Percentiles rank a stretch among this genome's conserved stretches.
Evolutionary conservation across 2,329 filamentous ascomycete species (phyloP).

Genomic region (Magnaporthiopsis incrustans): DNA sequence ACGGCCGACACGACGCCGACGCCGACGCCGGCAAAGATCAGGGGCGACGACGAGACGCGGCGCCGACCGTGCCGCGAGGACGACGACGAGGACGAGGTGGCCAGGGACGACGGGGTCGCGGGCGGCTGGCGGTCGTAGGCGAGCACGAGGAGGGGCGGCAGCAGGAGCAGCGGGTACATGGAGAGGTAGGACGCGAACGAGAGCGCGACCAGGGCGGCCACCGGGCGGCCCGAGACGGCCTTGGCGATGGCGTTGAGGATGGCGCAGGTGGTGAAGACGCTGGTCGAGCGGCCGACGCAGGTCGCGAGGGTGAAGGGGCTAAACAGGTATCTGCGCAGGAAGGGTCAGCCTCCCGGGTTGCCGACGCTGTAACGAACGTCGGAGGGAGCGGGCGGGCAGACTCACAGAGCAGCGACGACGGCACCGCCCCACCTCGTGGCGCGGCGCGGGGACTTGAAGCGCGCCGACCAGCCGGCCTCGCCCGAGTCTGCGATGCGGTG

Average conservation of each 20-base stretch:
- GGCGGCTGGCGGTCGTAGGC: slow-evolving; percentile 60
- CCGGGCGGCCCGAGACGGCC: slow-evolving; percentile 63
- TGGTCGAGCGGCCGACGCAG: slow-evolving; percentile 83
- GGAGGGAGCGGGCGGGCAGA: too few relatives aligned
- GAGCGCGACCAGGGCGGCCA: slow-evolving; percentile 75
- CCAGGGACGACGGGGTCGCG: slow-evolving; percentile 15
- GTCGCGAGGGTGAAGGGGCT: slow-evolving; percentile 91
- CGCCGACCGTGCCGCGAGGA: background rate
- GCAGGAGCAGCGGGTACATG: slow-evolving; percentile 81
- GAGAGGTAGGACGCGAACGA: slow-evolving; percentile 86
- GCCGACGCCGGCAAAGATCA: slow-evolving; percentile 47
- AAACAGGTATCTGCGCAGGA: slow-evolving; percentile 65
- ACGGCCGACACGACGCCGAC: slow-evolving; percentile 44
- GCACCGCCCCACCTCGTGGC: slow-evolving; percentile 66
- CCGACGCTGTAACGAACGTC: too few relatives aligned
- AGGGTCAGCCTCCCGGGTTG: too few relatives aligned
- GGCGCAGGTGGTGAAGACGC: slow-evolving; percentile 80
- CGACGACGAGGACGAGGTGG: slow-evolving; percentile 14
- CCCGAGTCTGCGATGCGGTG: slow-evolving; percentile 73
- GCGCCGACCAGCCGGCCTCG: slow-evolving; percentile 63
- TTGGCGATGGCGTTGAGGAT: slow-evolving; percentile 77
- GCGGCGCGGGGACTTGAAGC: slow-evolving; percentile 72
- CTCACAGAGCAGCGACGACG: slow-evolving; percentile 72
- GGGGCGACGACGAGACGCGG: slow-evolving; percentile 18
- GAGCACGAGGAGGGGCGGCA: slow-evolving; percentile 73